Evolutionary conservation across 2,329 filamentous ascomycete genomes (phyloP).

Genomic region (Fusarium abutilonis): DNA sequence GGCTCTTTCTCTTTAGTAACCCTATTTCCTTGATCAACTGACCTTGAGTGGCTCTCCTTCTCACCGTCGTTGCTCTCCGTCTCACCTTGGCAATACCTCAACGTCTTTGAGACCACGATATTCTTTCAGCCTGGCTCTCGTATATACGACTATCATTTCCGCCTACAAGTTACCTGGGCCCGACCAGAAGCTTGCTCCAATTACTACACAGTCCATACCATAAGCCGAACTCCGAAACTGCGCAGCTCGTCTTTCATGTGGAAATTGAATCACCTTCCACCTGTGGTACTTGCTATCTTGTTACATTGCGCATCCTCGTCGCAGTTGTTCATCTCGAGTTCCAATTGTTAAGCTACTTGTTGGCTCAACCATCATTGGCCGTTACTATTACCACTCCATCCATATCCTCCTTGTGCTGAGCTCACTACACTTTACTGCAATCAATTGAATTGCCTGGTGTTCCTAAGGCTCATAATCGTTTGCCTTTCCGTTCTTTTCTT

Average conservation of each 20-base stretch:
- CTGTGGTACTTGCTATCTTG: background rate
- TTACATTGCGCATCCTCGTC: too few species aligned
- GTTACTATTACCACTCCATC: constrained; percentile 21
- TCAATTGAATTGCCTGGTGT: constrained; percentile 28
- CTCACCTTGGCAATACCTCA: constrained; percentile 21
- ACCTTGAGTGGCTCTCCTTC: constrained; percentile 12
- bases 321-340: constrained; percentile 16
- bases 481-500: constrained; percentile 8
- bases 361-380: constrained; percentile 13
- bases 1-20: constrained; percentile 21
- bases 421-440: constrained; percentile 15
- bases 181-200: constrained; percentile 24
- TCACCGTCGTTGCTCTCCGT: constrained; percentile 20
- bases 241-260: constrained; percentile 9
- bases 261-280: constrained; percentile 12
- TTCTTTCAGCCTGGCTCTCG: constrained; percentile 21
- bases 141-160: constrained; percentile 39
- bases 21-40: constrained; percentile 9
- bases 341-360: constrained; percentile 20
- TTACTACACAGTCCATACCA: constrained; percentile 4
- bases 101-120: background rate
- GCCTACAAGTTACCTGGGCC: constrained; percentile 22
- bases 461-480: constrained; percentile 1
- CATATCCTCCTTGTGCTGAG: constrained; percentile 10
- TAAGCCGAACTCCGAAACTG: constrained; percentile 19